Evolutionary conservation across 1,139 yeast species (phyloP).

Genomic region (Nakaseomyces uthaithaninus): DNA sequence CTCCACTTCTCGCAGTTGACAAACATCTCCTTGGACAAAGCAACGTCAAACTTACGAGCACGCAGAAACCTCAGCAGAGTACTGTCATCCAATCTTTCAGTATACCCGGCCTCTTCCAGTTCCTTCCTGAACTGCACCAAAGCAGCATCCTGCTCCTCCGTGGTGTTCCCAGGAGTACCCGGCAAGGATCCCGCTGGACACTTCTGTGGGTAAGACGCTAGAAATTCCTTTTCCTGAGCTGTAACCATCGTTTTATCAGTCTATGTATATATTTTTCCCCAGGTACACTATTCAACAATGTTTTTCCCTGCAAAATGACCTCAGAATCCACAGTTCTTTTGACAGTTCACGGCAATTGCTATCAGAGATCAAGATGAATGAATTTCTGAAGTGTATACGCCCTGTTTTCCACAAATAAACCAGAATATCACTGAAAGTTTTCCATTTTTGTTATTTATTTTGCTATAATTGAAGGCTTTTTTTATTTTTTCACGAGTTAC

Average conservation of each 20-base stretch:
- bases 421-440: no score
- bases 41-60: slow-evolving; percentile 88
- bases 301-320: no score
- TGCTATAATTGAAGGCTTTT: no score
- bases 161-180: slow-evolving; percentile 79
- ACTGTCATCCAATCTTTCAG: slow-evolving; percentile 79
- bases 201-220: slow-evolving; percentile 57
- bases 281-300: no score
- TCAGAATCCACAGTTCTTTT: no score
- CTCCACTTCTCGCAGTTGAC: slow-evolving; percentile 89
- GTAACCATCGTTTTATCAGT: slow-evolving; percentile 5
- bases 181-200: slow-evolving; percentile 55
- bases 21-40: slow-evolving; percentile 74
- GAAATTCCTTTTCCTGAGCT: slow-evolving; percentile 23
- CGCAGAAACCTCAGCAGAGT: slow-evolving; percentile 81
- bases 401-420: no score
- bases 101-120: slow-evolving; percentile 57
- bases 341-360: no score
- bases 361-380: no score
- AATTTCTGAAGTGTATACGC: no score
- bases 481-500: no score
- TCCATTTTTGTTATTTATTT: no score
- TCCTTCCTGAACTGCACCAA: slow-evolving; percentile 51
- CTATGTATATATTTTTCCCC: no score
- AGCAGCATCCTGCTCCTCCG: slow-evolving; percentile 55